These are phyloP conservation scores for Parietaria judaica DNA, from an alignment of 306 rosid species.

Conservation along the genomic window DNA sequence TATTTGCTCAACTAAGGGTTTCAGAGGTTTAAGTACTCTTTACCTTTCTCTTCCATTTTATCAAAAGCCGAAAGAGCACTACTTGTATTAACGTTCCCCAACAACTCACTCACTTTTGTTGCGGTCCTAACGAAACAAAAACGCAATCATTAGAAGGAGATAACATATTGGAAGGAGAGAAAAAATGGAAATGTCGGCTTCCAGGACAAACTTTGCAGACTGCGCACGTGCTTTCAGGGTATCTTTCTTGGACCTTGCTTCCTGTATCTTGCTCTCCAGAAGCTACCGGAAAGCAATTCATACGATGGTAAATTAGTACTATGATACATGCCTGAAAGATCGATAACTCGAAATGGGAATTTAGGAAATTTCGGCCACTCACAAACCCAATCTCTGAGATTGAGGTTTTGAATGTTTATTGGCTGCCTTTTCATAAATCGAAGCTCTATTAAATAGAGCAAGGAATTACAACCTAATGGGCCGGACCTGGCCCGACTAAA, in stretches of 20 bases:
- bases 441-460: too few species aligned
- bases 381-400: too few species aligned
- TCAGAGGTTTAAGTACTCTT: slow-evolving; percentile 13
- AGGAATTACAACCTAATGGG: too few species aligned
- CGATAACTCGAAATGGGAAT: too few species aligned
- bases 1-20: neutral
- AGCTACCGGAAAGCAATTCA: slow-evolving; percentile 43
- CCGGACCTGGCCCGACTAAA: too few species aligned
- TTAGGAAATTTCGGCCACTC: too few species aligned
- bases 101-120: slow-evolving; percentile 80
- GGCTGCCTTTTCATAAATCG: too few species aligned
- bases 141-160: slow-evolving; percentile 23
- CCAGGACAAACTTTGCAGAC: slow-evolving; percentile 71
- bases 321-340: too few species aligned
- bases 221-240: slow-evolving; percentile 94
- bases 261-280: slow-evolving; percentile 90
- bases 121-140: slow-evolving; percentile 57
- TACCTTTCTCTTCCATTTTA: slow-evolving; percentile 99
- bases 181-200: slow-evolving; percentile 5
- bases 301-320: neutral
- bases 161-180: slow-evolving; percentile 13
- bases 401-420: too few species aligned
- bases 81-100: slow-evolving; percentile 90
- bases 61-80: slow-evolving; percentile 92
- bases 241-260: slow-evolving; percentile 91